phyloP scores from a whole-genome alignment of 2,329 filamentous ascomycete genomes.

The Dothistroma pini region DNA sequence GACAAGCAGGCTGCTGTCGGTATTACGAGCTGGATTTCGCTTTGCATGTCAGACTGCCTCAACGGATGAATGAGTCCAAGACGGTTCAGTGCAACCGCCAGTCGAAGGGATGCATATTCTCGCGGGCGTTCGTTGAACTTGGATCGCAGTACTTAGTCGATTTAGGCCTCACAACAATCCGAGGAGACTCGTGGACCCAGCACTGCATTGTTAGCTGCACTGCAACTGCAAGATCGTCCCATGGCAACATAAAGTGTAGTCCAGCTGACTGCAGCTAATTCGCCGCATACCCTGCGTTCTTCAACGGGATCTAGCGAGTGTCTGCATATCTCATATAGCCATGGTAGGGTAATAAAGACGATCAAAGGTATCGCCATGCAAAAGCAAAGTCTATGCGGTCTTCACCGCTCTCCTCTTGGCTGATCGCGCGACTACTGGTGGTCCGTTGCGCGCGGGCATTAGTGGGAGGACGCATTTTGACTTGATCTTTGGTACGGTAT shows the following conservation, averaged over 20 bases:
- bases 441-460: background rate
- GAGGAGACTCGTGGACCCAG: background rate
- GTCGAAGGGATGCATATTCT: too few species aligned
- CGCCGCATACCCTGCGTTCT: background rate
- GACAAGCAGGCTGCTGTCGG: background rate
- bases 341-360: background rate
- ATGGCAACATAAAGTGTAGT: background rate
- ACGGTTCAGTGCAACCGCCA: too few species aligned
- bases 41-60: too few species aligned
- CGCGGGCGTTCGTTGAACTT: background rate
- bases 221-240: background rate
- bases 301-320: background rate
- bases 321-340: constrained; percentile 2
- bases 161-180: background rate
- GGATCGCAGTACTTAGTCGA: background rate
- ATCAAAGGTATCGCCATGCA: background rate
- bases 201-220: background rate
- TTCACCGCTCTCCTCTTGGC: background rate
- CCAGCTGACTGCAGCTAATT: background rate
- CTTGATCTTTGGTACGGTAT: background rate
- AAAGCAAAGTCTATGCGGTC: background rate
- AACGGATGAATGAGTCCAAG: too few species aligned
- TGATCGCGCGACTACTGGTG: background rate
- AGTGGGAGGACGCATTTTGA: background rate
- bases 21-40: too few species aligned